Evolutionary conservation across 192 early-diverging fungal species (phyloP), one percentile per base, ranked within the genome.

Genomic region (Jimgerdemannia flammicorona): DNA sequence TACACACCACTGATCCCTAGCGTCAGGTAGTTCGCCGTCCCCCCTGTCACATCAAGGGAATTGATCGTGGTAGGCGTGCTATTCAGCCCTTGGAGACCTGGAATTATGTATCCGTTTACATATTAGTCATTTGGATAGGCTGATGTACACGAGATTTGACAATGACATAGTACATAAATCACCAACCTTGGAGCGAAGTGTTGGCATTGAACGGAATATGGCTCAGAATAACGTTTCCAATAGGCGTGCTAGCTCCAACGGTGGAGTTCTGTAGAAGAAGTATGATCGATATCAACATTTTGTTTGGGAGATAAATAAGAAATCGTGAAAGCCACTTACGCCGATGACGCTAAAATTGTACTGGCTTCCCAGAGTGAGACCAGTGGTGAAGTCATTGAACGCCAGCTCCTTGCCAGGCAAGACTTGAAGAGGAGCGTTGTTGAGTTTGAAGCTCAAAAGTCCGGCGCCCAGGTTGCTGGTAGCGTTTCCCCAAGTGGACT

Each of bases 31-130:
- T 73, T 71, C 42, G 71, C 9, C 8, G 84, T 82, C 41, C 90
- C 90, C 63, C 85, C 89, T 11, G 79, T 82, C 63, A 91, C 86
- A 70, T 85, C 84, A 72, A 91, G 75, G 43, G 74, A 74, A 78
- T 88, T 85, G 63, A 90, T 85, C 4, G 82, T 69, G 10, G 87
- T 80, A 44, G 85, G 86, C 8, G 84, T 67, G 19, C 81, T 82
- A 74, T 84, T 84, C 40, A 91, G 78, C 20, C 89, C 86, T 68
- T 86, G 87, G 43, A 91, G 81, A 66, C 90, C 90, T 14, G 77
- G 74, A 19, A 29, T 29, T 29, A 29, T 29, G 29, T 29, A 29
- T 1, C 29, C 29, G 29, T 29, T 29, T 29, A 29, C 29, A 29
- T n/a, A n/a, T 29, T 29, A 29, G 29, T 29, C 29, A 0, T 29